Evolutionary conservation across 1,284 basidiomycete genomes (phyloP), one percentile per base, ranked within the genome.

Genomic region (Cryptococcus sp.): DNA sequence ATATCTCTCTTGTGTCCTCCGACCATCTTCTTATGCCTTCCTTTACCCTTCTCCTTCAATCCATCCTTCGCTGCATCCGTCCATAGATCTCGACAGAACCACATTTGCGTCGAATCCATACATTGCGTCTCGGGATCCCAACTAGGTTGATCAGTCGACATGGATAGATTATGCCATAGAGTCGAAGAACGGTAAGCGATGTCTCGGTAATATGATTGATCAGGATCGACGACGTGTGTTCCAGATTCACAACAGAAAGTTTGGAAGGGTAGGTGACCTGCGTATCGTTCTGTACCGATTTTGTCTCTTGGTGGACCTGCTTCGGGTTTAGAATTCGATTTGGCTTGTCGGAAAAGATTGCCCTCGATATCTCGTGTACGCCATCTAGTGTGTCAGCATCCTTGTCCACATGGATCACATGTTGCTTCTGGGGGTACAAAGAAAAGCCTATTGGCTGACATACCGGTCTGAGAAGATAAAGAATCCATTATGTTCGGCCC

Each of bases 171-270:
- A 68, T 88, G 85, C 66, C 83, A 87, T 60, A 86, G 82, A 4
- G 72, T 76, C 1, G 89, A 90, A 1, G 87, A 82, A 44, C 91
- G 86, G 69, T 97, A 97, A 1, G 69, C 67, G 59, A 97, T 82
- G 36, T 87, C 88, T 37, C 83, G 81, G 78, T 97, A 97, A 78
- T 96, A 97, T 0, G 89, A 88, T 71, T 94, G 91, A 25, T 81
- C 82, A 13, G 92, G 92, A 71, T 97, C 92, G 58, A 97, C 85
- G 63, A 97, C 84, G 70, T 96, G 92, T 0, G 91, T 91, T 3
- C 92, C 92, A 1, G 90, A 88, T 77, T 96, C 92, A 76, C 92
- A 97, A 78, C 92, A 97, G 76, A 93, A 96, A 13, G 88, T 90
- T 72, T 97, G 92, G 80, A 96, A 96, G 2, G 92, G 92, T 1